phyloP scores from a whole-genome alignment of 768 basidiomycete genomes.

The Hysterangium stoloniferum region DNA sequence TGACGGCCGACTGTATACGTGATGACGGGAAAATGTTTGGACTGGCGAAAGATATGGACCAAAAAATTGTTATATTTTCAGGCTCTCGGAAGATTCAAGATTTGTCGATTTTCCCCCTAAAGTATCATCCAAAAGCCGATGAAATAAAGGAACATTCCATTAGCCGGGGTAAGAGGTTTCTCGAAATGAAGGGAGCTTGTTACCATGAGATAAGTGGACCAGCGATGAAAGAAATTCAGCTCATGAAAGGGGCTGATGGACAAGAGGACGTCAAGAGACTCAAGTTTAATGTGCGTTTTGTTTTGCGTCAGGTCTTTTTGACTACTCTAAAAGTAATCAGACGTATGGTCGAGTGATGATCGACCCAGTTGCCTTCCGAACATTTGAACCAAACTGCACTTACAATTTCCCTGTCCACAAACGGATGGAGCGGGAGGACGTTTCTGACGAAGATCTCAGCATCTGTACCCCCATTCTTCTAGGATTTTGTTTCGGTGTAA shows the following conservation, averaged over 20 bases:
- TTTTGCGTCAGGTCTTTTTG: no score
- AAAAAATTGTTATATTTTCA: conserved; percentile 15
- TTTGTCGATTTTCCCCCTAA: conserved; percentile 17
- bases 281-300: conserved; percentile 6
- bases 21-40: conserved; percentile 17
- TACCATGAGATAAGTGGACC: conserved; percentile 16
- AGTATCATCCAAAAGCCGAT: conserved; percentile 8
- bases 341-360: conserved; percentile 24
- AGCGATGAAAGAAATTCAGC: conserved; percentile 13
- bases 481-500: conserved; percentile 22
- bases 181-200: background rate
- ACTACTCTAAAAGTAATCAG: no score
- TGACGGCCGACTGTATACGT: conserved; percentile 15
- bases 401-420: conserved; percentile 17
- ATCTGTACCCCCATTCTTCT: conserved; percentile 22
- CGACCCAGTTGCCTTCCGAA: conserved; percentile 19
- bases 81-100: conserved; percentile 17
- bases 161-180: conserved; percentile 13
- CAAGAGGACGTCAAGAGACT: background rate
- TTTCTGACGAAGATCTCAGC: conserved; percentile 21
- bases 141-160: conserved; percentile 10
- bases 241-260: background rate
- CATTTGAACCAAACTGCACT: conserved; percentile 17
- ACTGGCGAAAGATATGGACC: conserved; percentile 10
- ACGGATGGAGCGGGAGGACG: conserved; percentile 11